Evolutionary conservation across 139 green algal species (phyloP), one percentile per base, ranked within the genome.

Genomic region (Tetraselmis chui): DNA sequence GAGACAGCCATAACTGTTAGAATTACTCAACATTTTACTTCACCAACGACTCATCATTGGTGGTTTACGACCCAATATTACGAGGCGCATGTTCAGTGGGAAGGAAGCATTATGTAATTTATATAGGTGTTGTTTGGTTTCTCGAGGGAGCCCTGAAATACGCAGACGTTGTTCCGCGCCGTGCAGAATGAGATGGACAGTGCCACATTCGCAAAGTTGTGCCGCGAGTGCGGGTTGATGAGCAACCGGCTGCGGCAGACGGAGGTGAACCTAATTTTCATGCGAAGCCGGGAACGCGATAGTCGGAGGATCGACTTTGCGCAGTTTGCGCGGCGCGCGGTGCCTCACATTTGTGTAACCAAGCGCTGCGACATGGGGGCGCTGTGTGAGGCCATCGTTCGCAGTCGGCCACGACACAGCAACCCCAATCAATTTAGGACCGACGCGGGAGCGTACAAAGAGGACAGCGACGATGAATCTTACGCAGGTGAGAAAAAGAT

Each of bases 221-320:
- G 74, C 74, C 74, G 74, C 74, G 74, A 77, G 26, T 29, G 25
- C n/a, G 74, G 74, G 74, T 2, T 77, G 74, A 77, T 77, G 26
- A 29, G n/a, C 74, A 77, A 77, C 23, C 74, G 74, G 26, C 26
- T 77, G 74, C 74, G 23, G 26, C 26, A 28, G 26, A 29, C 74
- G 25, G n/a, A 31, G 74, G n/a, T 29, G 74, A 25, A 77, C 74
- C n/a, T 29, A 2, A 77, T 77, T 23, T 77, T 77, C 18, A 25
- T 5, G 74, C 74, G 74, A 22, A 29, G 25, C 26, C n/a, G 28
- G 74, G n/a, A 28, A 5, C n/a, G 28, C 23, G 74, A 29, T 23
- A 29, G 23, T 2, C 25, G n/a, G 2, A 11, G 26, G n/a, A 77
- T 77, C 74, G n/a, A 77, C 74, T 77, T 31, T 29, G 26, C n/a